Evolutionary conservation across 1,139 yeast species (phyloP).

Genomic region (Taphrina wiesneri): DNA sequence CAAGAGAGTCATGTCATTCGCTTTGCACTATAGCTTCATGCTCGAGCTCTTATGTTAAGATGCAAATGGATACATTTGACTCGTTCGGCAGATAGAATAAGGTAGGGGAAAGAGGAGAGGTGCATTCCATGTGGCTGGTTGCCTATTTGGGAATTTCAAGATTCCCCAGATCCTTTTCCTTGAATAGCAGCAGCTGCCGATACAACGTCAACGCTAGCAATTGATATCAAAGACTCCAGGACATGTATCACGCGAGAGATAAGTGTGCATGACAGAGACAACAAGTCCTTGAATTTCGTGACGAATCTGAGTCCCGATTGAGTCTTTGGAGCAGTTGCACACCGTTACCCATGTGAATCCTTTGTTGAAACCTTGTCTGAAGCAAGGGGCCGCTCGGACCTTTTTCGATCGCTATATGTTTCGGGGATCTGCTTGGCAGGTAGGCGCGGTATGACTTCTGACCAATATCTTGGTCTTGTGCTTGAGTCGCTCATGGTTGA

Average conservation of each 20-base stretch:
- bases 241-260: no score
- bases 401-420: neutral
- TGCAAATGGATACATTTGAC: no score
- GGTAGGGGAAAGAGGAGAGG: neutral
- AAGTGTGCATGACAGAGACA: no score
- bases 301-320: no score
- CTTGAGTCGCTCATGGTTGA: neutral
- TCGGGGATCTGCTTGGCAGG: neutral
- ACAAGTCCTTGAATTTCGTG: no score
- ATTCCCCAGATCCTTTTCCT: neutral
- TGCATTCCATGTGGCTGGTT: neutral
- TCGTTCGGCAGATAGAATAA: no score
- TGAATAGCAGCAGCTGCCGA: neutral
- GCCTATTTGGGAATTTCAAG: neutral
- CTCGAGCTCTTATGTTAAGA: no score
- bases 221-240: no score
- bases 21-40: neutral
- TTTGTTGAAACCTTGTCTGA: conserved; percentile 9
- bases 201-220: no score
- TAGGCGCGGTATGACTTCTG: neutral
- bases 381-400: conserved; percentile 11
- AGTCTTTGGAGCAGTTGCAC: no score
- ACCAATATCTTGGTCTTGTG: neutral
- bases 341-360: neutral
- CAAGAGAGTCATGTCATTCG: neutral